phyloP scores from a whole-genome alignment of 2,329 filamentous ascomycete species.

The Alternaria consortialis region DNA sequence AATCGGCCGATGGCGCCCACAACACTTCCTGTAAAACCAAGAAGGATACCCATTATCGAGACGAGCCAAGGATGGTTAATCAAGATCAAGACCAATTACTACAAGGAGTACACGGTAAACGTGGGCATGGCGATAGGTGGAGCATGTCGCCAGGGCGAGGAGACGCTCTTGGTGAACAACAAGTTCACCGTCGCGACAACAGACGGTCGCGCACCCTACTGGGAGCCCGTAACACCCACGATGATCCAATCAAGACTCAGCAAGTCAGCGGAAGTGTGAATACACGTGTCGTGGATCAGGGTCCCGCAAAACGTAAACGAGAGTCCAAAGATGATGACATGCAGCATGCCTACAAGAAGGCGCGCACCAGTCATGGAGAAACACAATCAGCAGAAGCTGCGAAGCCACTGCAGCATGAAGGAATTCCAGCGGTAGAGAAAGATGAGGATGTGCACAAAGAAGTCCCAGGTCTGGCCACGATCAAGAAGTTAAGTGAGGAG shows the following conservation, averaged over 20 bases:
- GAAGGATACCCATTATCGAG: neutral
- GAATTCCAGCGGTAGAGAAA: neutral
- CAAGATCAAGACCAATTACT: neutral
- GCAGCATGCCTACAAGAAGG: neutral
- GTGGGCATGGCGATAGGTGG: neutral
- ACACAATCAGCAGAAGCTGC: neutral
- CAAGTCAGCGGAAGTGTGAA: neutral
- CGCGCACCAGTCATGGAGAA: neutral
- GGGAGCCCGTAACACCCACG: neutral
- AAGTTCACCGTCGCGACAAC: neutral
- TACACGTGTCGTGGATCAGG: neutral
- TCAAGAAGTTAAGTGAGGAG: slow-evolving; percentile 6
- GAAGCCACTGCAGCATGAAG: neutral
- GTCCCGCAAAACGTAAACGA: slow-evolving; percentile 4
- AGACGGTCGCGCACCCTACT: neutral
- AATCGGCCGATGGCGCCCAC: neutral
- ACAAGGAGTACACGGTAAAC: neutral
- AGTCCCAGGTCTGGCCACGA: neutral
- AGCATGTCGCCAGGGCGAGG: slow-evolving; percentile 3
- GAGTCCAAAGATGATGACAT: neutral
- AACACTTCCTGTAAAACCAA: neutral
- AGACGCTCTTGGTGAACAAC: neutral
- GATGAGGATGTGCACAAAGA: neutral
- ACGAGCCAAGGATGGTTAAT: neutral
- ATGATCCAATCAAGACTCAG: neutral